Conservation (phyloP, 805 yeast genomes). For the Barnettozyma pratensis region DNA sequence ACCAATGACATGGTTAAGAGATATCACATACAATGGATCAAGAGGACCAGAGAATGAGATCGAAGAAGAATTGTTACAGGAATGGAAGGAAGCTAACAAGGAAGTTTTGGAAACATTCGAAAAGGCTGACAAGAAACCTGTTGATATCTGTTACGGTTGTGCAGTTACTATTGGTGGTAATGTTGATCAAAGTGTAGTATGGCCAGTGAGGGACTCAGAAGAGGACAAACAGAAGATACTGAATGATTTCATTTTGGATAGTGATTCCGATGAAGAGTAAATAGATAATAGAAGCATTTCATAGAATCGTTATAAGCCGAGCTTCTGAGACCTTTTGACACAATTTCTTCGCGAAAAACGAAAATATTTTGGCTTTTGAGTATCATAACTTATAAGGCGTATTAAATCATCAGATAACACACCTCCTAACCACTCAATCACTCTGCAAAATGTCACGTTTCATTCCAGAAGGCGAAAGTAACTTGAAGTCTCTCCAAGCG, state of each 20-base stretch:
- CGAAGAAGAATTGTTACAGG: conserved; percentile 33
- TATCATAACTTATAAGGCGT: too few relatives aligned
- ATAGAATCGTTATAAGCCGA: neutral
- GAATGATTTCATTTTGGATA: conserved; percentile 41
- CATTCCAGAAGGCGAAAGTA: conserved; percentile 24
- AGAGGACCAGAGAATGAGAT: conserved; percentile 41
- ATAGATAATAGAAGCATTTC: neutral
- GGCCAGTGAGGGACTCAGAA: conserved; percentile 30
- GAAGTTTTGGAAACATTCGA: conserved; percentile 15
- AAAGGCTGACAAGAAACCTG: conserved; percentile 12
- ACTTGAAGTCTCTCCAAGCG: conserved; percentile 15
- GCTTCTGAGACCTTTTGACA: too few relatives aligned
- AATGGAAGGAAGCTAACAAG: conserved; percentile 28
- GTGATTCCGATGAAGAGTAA: conserved; percentile 28
- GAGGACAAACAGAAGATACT: conserved; percentile 33
- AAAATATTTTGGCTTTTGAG: too few relatives aligned
- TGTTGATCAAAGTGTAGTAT: conserved; percentile 31
- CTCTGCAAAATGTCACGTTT: conserved; percentile 22
- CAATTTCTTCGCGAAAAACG: too few relatives aligned
- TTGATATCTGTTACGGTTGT: conserved; percentile 74
- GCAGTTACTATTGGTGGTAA: conserved; percentile 52
- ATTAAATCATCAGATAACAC: too few relatives aligned
- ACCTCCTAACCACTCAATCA: too few relatives aligned
- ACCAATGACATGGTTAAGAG: conserved; percentile 61
- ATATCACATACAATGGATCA: conserved; percentile 58